Base-by-base conservation (phyloP, 1,284 basidiomycete species). In the Pseudozyma hubeiensis region DNA sequence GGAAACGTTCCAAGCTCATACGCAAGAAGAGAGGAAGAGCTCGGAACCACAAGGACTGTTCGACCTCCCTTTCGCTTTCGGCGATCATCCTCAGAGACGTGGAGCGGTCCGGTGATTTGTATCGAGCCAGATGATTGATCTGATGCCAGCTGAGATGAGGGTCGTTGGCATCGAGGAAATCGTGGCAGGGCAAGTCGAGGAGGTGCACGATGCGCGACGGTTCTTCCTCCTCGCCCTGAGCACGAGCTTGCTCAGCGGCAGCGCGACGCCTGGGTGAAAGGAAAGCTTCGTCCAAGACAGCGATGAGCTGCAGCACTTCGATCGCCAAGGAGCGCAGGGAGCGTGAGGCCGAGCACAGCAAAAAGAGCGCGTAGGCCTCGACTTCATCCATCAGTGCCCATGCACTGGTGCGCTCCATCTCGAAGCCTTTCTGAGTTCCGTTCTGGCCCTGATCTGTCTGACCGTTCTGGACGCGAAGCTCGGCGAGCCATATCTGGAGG, bases 301-400 rank as follows among this genome's bases (percentile, higher is more conserved):
- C 68, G 41, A 80, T 76, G 34, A 78, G 60, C n/a, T 68, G 71
- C 39, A 81, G 61, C 7, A 79, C 65, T 41, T 77, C 56, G 35
- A 79, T 54, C 14, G 78, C 79, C 35, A 78, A 66, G 86, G 85
- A 63, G 86, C 87, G 65, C 81, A 88, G 79, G 87, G 90, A 67
- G 90, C 87, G 13, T 90, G 92, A 44, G 89, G 91, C 58, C 90
- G 87, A 76, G 89, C 88, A 35, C 89, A 83, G 87, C 29, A 97
- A 86, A 84, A 96, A 93, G 44, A 97, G 83, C 0, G 89, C 89
- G 4, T 90, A 91, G 0, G 90, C 89, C 78, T 92, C 91, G 40
- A 94, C 88, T 58, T 87, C 86, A 53, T 85, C 85, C 51, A 88
- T 84, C 29, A 64, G 79, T 48, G 35, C 78, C 75, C 64, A 85